Conservation (phyloP, 306 rosid species). For the Vicia sativa region DNA sequence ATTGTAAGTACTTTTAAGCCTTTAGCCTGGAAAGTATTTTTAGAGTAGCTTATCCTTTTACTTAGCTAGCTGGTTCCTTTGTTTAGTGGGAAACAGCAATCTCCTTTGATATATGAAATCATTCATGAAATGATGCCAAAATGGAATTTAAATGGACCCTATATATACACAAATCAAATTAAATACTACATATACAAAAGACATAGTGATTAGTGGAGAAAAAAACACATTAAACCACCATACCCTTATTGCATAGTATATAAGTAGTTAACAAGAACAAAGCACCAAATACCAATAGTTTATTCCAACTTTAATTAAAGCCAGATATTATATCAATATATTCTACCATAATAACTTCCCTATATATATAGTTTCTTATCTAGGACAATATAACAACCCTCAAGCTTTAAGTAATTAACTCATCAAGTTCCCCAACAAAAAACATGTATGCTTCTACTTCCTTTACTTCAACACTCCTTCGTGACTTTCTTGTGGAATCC, state of each 20-base stretch:
- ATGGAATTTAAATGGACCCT: constrained; percentile 47
- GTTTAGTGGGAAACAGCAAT: constrained; percentile 8
- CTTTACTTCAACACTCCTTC: constrained; percentile 39
- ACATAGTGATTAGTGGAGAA: constrained; percentile 46
- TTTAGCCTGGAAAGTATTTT: neutral
- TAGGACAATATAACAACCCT: constrained; percentile 8
- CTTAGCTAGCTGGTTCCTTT: neutral
- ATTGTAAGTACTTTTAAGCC: neutral
- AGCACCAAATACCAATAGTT: no score
- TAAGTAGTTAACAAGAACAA: no score
- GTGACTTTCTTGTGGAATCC: constrained; percentile 44
- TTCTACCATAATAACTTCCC: neutral
- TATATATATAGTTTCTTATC: neutral
- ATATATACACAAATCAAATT: constrained; percentile 45
- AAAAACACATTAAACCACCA: neutral
- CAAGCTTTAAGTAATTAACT: no score
- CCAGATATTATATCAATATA: constrained; percentile 28
- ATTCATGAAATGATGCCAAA: neutral
- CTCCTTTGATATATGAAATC: neutral
- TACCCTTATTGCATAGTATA: no score
- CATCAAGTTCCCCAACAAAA: no score
- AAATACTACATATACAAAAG: constrained; percentile 5
- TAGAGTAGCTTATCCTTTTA: neutral
- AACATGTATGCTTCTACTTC: no score
- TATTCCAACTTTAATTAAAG: neutral